Evolutionary conservation across 345 rosid species (phyloP).

Genomic region (Balakata baccata): DNA sequence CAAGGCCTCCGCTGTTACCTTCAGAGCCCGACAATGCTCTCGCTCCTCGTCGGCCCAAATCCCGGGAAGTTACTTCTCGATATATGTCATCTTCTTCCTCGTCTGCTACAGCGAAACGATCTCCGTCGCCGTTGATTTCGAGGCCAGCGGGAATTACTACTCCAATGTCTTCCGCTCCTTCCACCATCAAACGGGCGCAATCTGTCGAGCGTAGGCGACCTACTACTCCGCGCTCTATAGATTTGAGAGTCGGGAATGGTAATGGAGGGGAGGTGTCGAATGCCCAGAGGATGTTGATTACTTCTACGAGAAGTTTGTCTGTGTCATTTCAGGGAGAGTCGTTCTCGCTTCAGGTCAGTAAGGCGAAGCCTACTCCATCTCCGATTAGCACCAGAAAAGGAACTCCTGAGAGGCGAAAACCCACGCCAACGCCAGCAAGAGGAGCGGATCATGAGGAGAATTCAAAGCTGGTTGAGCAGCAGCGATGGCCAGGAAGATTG

Average conservation of each 20-base stretch:
- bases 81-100: constrained; percentile 47
- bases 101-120: constrained; percentile 37
- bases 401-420: constrained; percentile 74
- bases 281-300: constrained; percentile 60
- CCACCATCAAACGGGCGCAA: constrained; percentile 51
- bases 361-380: constrained; percentile 54
- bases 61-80: constrained; percentile 76
- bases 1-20: constrained; percentile 59
- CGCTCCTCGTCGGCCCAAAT: constrained; percentile 54
- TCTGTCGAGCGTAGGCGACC: constrained; percentile 69
- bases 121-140: constrained; percentile 57
- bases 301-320: constrained; percentile 72
- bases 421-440: constrained; percentile 34
- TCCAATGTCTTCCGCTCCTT: constrained; percentile 32
- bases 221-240: constrained; percentile 48
- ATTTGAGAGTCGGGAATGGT: constrained; percentile 32
- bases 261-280: constrained; percentile 37
- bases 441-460: constrained; percentile 54
- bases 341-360: constrained; percentile 65
- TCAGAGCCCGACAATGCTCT: constrained; percentile 66
- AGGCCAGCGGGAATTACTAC: constrained; percentile 31
- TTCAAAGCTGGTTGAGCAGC: constrained; percentile 54
- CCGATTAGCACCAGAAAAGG: constrained; percentile 50
- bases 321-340: constrained; percentile 83
- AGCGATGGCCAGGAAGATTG: constrained; percentile 71